Evolutionary conservation across 2,329 filamentous ascomycete genomes (phyloP).

Genomic region (Botrytis aclada): DNA sequence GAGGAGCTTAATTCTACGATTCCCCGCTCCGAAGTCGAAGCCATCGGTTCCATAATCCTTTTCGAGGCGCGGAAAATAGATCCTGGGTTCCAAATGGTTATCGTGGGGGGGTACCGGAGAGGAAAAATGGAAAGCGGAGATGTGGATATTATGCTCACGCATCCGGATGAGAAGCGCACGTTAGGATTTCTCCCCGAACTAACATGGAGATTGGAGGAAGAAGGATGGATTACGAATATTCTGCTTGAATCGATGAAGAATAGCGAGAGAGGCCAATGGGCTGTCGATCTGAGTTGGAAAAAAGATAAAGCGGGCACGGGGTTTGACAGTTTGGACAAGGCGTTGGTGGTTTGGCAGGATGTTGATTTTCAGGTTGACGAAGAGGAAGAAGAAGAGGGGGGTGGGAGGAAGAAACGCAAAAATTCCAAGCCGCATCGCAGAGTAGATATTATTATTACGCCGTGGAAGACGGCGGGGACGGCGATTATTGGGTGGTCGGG

Average conservation of each 20-base stretch:
- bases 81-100: conserved; percentile 53
- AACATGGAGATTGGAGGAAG: conserved; percentile 65
- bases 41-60: conserved; percentile 62
- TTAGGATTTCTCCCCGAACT: conserved; percentile 68
- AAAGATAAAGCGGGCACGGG: conserved; percentile 36
- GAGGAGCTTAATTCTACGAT: conserved; percentile 76
- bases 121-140: conserved; percentile 69
- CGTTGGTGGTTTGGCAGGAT: conserved; percentile 87
- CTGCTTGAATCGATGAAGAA: conserved; percentile 67
- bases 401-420: conserved; percentile 39
- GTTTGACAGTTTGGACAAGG: conserved; percentile 89
- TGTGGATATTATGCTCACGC: conserved; percentile 81
- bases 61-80: conserved; percentile 63
- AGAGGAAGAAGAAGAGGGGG: background rate
- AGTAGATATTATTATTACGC: conserved; percentile 87
- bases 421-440: conserved; percentile 76
- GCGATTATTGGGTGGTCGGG: conserved; percentile 86
- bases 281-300: conserved; percentile 37
- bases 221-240: conserved; percentile 75
- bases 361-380: conserved; percentile 43
- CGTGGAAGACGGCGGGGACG: conserved; percentile 86
- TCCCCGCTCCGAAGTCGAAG: conserved; percentile 68
- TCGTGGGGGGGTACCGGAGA: conserved; percentile 66
- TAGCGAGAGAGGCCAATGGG: conserved; percentile 67
- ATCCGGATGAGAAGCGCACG: conserved; percentile 68